Evolutionary conservation across 2,329 filamentous ascomycete species (phyloP), one percentile per base, ranked within the genome.

Genomic region (Dissoconium aciculare): DNA sequence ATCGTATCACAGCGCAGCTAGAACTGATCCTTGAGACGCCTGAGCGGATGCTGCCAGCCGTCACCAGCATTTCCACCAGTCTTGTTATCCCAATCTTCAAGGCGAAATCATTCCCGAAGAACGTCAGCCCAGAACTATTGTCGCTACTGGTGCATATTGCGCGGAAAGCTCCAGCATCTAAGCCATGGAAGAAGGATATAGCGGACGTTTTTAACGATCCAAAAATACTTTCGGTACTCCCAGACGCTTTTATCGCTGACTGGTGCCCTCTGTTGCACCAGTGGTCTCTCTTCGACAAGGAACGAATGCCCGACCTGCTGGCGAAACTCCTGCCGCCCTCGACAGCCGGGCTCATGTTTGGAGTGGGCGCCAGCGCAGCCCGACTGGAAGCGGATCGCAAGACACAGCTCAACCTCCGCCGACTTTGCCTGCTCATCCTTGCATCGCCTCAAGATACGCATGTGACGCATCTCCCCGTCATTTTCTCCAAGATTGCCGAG

Each of bases 261-360:
- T 95, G 89, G 89, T 66, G 94, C 35, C 74, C 78, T 0, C 64
- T 95, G 10, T 57, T 98, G 13, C 75, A 73, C 23, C 83, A 93
- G 51, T 93, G 85, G 80, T 69, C 74, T 3, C 59, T 85, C 10
- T 71, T 71, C 11, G 89, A 98, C 54, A 94, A 92, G 56, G 85
- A 94, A 33, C 74, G 80, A 27, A 69, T 98, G 57, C 63, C 75
- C 0, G 89, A 98, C 38, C 62, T 94, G 3, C 58, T 95, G 5
- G 65, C 70, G 21, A 77, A 83, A 12, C 69, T 98, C 38, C 75
- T 75, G 4, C 71, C 85, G 3, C 89, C 89, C 4, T 83, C 85
- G 1, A 87, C 85, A 10, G 89, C 91, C 0, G 89, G 89, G 5
- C 91, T 98, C 44, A 87, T 98, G 52, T 98, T 98, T 49, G 89